A percentile compares a stretch with the other conserved stretches of the same genome.
Evolutionary conservation across 805 yeast genomes (phyloP).

Genomic region (Scheffersomyces spartinae): DNA sequence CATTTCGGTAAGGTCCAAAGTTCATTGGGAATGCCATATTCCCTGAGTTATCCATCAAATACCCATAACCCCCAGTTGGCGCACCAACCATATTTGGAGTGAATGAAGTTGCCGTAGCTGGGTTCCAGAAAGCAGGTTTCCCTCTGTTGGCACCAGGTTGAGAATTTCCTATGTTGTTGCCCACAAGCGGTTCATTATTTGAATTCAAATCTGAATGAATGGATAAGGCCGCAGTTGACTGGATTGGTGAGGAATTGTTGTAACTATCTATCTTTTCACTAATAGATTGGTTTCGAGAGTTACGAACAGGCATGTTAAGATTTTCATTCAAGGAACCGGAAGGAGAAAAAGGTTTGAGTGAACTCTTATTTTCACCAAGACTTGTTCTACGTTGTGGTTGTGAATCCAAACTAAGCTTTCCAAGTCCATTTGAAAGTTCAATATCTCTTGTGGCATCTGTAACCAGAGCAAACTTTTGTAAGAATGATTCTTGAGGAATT

Average conservation of each 20-base stretch:
- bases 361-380: slow-evolving; percentile 24
- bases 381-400: slow-evolving; percentile 50
- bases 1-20: slow-evolving; percentile 22
- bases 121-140: slow-evolving; percentile 46
- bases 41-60: slow-evolving; percentile 16
- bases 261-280: slow-evolving; percentile 56
- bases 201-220: slow-evolving; percentile 3
- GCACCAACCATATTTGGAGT: slow-evolving; percentile 26
- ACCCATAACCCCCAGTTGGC: slow-evolving; percentile 7
- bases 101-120: slow-evolving; percentile 51
- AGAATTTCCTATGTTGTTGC: slow-evolving; percentile 18
- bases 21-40: slow-evolving; percentile 8
- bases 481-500: slow-evolving; percentile 36
- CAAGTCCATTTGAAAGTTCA: slow-evolving; percentile 36
- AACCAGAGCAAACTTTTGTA: slow-evolving; percentile 52
- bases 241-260: slow-evolving; percentile 33
- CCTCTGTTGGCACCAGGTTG: slow-evolving; percentile 4
- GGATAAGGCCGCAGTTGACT: slow-evolving; percentile 27
- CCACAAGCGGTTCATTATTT: slow-evolving; percentile 18
- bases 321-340: slow-evolving; percentile 32
- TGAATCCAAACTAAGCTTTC: too few relatives aligned
- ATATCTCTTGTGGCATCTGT: slow-evolving; percentile 63
- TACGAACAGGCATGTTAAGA: slow-evolving; percentile 23
- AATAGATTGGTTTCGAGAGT: slow-evolving; percentile 39
- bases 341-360: slow-evolving; percentile 17